Conservation (phyloP, 139 green algal species). For the Deuterostichococcus epilithicus region DNA sequence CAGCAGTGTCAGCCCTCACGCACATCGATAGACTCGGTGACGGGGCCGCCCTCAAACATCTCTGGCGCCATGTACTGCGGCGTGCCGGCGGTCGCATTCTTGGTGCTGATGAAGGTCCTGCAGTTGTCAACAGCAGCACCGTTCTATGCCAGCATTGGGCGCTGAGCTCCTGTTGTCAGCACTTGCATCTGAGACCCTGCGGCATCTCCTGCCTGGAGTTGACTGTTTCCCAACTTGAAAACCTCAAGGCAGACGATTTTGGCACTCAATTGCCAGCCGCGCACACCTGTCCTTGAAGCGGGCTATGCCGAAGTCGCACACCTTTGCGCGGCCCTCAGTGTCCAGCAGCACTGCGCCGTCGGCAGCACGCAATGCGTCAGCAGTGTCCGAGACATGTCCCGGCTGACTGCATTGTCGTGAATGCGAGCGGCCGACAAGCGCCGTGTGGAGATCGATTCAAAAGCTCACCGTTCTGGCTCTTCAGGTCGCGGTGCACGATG, state of each 20-base stretch:
- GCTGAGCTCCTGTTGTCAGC: too few relatives aligned
- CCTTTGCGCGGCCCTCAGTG: constrained; percentile 44
- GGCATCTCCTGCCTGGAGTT: too few relatives aligned
- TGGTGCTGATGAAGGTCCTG: constrained; percentile 54
- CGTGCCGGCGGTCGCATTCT: constrained; percentile 61
- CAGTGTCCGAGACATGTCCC: too few relatives aligned
- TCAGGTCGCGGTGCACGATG: constrained; percentile 46
- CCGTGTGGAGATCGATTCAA: too few relatives aligned
- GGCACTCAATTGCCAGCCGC: too few relatives aligned
- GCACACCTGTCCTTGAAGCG: constrained; percentile 46
- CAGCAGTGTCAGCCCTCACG: too few relatives aligned
- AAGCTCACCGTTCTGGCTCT: constrained; percentile 33
- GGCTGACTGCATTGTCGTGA: background rate
- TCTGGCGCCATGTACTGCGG: constrained; percentile 75
- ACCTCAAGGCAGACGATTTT: too few relatives aligned
- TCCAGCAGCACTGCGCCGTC: constrained; percentile 72
- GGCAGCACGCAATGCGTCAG: background rate
- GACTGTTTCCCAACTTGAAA: too few relatives aligned
- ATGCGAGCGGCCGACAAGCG: too few relatives aligned
- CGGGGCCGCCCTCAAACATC: constrained; percentile 31
- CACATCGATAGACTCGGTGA: constrained; percentile 39
- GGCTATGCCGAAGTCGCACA: constrained; percentile 69
- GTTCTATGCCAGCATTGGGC: constrained; percentile 2
- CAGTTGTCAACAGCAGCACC: constrained; percentile 31
- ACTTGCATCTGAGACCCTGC: too few relatives aligned